These are phyloP conservation scores for Daucus carota DNA, from an alignment of 129 eudicot species.

Conservation along the genomic window DNA sequence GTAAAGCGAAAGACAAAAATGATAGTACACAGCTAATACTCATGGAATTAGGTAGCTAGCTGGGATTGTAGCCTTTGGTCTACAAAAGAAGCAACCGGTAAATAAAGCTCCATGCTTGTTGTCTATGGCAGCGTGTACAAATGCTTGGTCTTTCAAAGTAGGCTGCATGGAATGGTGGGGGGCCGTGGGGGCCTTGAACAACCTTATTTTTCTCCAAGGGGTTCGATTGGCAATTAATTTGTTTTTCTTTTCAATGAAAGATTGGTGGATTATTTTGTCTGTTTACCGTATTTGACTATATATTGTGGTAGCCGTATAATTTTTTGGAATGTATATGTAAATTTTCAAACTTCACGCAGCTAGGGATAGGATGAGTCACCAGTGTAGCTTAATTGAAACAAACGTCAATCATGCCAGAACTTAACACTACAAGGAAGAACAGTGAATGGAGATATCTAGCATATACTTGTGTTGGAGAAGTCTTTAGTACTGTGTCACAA, in stretches of 20 bases:
- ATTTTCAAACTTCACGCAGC: background rate
- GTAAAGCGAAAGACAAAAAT: background rate
- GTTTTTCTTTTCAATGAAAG: background rate
- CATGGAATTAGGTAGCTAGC: background rate
- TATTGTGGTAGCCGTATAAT: background rate
- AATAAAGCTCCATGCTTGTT: background rate
- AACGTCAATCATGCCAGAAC: slow-evolving; percentile 38
- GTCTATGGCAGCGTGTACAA: background rate
- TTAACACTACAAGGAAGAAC: background rate
- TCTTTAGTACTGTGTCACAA: no score
- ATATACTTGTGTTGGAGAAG: no score
- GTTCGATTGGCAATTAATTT: background rate
- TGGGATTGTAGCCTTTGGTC: background rate
- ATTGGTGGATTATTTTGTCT: background rate
- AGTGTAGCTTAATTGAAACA: background rate
- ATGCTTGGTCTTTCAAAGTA: background rate
- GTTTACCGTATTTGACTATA: background rate
- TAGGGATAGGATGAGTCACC: no score
- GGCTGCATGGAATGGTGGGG: background rate
- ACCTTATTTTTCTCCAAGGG: background rate
- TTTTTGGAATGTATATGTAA: background rate
- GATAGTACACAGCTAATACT: background rate
- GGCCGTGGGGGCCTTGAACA: background rate
- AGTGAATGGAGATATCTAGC: no score
- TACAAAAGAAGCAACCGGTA: background rate